phyloP scores from a whole-genome alignment of 306 rosid species.

The Trifolium fragiferum region DNA sequence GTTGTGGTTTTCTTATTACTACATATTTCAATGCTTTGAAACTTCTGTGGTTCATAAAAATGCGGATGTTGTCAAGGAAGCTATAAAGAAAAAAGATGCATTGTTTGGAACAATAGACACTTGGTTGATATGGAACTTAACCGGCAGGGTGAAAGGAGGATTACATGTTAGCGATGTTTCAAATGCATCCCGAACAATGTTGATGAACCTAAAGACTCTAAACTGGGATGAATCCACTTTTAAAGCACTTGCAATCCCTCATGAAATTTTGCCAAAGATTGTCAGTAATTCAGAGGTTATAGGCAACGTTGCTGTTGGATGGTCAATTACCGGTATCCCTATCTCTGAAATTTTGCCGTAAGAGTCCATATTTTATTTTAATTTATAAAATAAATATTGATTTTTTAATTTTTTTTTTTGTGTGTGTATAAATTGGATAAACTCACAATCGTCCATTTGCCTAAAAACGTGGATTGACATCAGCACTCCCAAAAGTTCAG shows the following conservation, averaged over 20 bases:
- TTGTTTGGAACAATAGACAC: conserved; percentile 89
- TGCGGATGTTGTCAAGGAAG: conserved; percentile 62
- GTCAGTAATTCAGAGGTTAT: conserved; percentile 79
- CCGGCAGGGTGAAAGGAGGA: conserved; percentile 76
- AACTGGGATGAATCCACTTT: conserved; percentile 73
- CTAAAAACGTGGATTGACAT: too few relatives aligned
- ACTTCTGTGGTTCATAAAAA: conserved; percentile 87
- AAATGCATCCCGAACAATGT: conserved; percentile 89
- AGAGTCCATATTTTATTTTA: too few relatives aligned
- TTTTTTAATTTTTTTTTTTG: too few relatives aligned
- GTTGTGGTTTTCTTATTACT: conserved; percentile 86
- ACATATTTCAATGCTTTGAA: conserved; percentile 83
- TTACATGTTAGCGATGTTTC: conserved; percentile 85
- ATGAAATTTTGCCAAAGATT: conserved; percentile 73
- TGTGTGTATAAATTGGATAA: too few relatives aligned
- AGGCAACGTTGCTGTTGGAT: conserved; percentile 64
- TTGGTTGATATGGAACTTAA: conserved; percentile 92
- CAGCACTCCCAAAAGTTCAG: too few relatives aligned
- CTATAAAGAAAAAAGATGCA: conserved; percentile 71
- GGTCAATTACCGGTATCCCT: conserved; percentile 79
- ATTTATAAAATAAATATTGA: too few relatives aligned
- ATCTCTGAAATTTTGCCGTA: too few relatives aligned
- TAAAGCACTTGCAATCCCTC: conserved; percentile 60
- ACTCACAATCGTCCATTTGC: too few relatives aligned
- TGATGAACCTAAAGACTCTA: conserved; percentile 83